Percentiles rank a stretch among this genome's conserved stretches.
Evolutionary conservation across 768 basidiomycete species (phyloP).

Genomic region (Panaeolus cyanescens): DNA sequence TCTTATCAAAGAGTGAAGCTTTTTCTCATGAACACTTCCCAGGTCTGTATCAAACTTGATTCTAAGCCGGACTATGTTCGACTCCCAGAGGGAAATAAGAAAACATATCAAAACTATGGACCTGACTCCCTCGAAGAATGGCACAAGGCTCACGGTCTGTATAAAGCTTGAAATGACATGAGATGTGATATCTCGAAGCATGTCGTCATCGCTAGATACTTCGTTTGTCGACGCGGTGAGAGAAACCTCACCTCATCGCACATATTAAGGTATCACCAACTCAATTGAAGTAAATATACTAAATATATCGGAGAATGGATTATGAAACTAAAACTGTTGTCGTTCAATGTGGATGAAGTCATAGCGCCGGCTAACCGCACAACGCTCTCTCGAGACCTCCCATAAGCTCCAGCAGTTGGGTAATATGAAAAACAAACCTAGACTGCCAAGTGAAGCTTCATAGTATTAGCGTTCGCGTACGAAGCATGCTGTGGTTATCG

Average conservation of each 20-base stretch:
- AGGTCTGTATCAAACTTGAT: slow-evolving; percentile 47
- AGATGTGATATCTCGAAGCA: not conserved
- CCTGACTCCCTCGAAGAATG: slow-evolving; percentile 53
- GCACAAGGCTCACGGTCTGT: slow-evolving; percentile 57
- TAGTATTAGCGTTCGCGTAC: not conserved
- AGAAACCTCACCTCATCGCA: not conserved
- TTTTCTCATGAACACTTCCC: slow-evolving; percentile 1
- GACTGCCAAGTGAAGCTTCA: not conserved
- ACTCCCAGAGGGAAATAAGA: slow-evolving; percentile 59
- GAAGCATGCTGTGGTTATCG: not conserved
- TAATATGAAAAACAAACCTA: not conserved
- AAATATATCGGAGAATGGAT: not conserved
- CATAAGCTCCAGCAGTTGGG: no score
- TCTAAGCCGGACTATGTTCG: slow-evolving; percentile 64
- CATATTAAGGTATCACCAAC: not conserved
- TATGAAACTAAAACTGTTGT: not conserved
- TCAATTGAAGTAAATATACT: not conserved
- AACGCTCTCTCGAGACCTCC: not conserved
- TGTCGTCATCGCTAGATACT: not conserved
- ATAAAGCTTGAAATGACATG: slow-evolving; percentile 21
- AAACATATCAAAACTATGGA: slow-evolving; percentile 46
- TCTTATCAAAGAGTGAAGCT: not conserved
- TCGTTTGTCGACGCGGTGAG: not conserved
- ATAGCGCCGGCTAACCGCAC: not conserved
- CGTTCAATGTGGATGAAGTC: not conserved